phyloP scores from a whole-genome alignment of 495 filamentous ascomycete genomes.

The Penicillium riverlandense region DNA sequence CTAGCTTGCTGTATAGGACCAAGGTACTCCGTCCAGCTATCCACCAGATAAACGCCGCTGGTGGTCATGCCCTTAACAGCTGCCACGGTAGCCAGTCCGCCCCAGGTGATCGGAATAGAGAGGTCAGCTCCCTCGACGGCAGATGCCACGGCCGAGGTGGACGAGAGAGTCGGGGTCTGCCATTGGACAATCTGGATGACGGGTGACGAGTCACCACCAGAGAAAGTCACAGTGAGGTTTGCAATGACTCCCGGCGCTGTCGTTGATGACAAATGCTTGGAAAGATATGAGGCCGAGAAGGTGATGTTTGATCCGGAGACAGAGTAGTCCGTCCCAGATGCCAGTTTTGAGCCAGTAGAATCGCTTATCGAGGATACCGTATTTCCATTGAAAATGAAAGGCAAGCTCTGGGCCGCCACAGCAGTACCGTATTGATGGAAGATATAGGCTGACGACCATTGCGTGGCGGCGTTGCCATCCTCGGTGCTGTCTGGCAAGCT shows the following conservation, averaged over 20 bases:
- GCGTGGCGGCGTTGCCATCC: conserved; percentile 35
- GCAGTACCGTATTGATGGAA: conserved; percentile 46
- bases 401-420: conserved; percentile 32
- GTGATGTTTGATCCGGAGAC: conserved; percentile 37
- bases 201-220: conserved; percentile 35
- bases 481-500: conserved; percentile 46
- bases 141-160: conserved; percentile 31
- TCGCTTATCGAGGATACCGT: conserved; percentile 38
- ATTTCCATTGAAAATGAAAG: conserved; percentile 50
- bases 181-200: conserved; percentile 44
- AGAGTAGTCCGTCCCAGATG: conserved; percentile 36
- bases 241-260: conserved; percentile 36
- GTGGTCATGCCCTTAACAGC: conserved; percentile 46
- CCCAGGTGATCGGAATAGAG: conserved; percentile 44
- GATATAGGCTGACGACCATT: conserved; percentile 45
- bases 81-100: conserved; percentile 38
- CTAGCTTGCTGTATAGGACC: conserved; percentile 47
- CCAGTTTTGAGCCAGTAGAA: conserved; percentile 23
- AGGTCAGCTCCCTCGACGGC: conserved; percentile 36
- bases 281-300: conserved; percentile 41
- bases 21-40: conserved; percentile 51
- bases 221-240: conserved; percentile 47
- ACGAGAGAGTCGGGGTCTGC: conserved; percentile 33
- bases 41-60: conserved; percentile 44
- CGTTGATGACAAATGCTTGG: conserved; percentile 28